A percentile compares a stretch with the other conserved stretches of the same genome.
Evolutionary conservation across 257 asterid genomes (phyloP).

Genomic region (Solanum appendiculatum): DNA sequence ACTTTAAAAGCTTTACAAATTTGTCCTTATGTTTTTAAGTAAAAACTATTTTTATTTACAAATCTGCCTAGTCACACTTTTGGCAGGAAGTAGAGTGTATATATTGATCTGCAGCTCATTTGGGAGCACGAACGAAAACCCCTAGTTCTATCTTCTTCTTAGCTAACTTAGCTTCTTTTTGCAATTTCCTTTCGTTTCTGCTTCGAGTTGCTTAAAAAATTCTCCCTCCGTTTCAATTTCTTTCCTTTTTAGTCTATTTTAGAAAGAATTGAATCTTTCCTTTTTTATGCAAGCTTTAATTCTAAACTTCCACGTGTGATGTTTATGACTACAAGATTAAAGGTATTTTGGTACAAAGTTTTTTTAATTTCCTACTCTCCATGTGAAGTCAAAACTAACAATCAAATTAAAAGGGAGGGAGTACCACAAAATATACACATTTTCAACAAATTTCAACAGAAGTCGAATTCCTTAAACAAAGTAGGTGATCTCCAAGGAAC

Average conservation of each 20-base stretch:
- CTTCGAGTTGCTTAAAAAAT: neutral
- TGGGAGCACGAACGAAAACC: neutral
- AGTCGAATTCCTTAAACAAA: neutral
- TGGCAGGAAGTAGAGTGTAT: neutral
- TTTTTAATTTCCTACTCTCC: neutral
- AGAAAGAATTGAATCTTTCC: neutral
- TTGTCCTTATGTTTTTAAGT: neutral
- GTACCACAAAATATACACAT: neutral
- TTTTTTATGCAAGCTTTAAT: neutral
- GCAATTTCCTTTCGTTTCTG: neutral
- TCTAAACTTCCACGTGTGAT: neutral
- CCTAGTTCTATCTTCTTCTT: neutral
- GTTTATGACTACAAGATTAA: neutral
- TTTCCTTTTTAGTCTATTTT: neutral
- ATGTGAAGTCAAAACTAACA: neutral
- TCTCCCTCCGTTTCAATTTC: neutral
- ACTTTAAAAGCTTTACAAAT: neutral
- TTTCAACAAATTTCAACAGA: neutral
- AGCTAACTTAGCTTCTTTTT: neutral
- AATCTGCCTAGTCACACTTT: neutral
- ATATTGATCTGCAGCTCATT: neutral
- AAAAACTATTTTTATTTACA: neutral
- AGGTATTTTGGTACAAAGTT: neutral
- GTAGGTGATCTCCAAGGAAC: neutral
- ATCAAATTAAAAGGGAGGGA: neutral